Evolutionary conservation across 257 asterid genomes (phyloP).

Genomic region (Eustoma russellianum): DNA sequence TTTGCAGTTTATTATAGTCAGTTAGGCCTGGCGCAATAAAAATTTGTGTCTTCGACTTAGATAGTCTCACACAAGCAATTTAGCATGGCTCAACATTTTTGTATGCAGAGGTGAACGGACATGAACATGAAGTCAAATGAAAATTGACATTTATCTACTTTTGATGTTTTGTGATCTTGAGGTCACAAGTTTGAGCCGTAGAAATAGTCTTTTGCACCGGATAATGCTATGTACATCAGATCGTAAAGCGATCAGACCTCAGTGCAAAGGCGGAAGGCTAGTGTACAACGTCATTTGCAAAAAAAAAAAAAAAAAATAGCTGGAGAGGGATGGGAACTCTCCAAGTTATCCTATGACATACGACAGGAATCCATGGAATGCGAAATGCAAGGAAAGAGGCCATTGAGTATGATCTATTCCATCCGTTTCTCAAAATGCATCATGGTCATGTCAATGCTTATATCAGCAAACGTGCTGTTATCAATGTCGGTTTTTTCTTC

Average conservation of each 20-base stretch:
- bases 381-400: conserved; percentile 37
- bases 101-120: not conserved
- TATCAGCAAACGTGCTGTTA: too few relatives aligned
- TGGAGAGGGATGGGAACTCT: conserved; percentile 13
- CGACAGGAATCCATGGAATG: conserved; percentile 29
- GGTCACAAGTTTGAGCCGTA: too few relatives aligned
- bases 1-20: not conserved
- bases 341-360: conserved; percentile 16
- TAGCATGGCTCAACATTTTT: not conserved
- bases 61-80: not conserved
- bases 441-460: too few relatives aligned
- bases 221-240: too few relatives aligned
- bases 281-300: too few relatives aligned
- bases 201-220: too few relatives aligned
- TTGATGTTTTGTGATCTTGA: too few relatives aligned
- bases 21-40: not conserved
- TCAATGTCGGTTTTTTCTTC: conserved; percentile 29
- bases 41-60: not conserved
- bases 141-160: conserved; percentile 12
- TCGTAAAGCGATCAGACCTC: too few relatives aligned
- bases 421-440: conserved; percentile 14
- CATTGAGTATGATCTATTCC: conserved; percentile 14
- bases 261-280: too few relatives aligned
- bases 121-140: not conserved
- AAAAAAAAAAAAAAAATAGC: conserved; percentile 25